Percentiles rank a stretch among this genome's conserved stretches.
These are phyloP conservation scores for Aspergillus neoniger DNA, from an alignment of 2,329 filamentous ascomycete genomes.

Conservation along the genomic window DNA sequence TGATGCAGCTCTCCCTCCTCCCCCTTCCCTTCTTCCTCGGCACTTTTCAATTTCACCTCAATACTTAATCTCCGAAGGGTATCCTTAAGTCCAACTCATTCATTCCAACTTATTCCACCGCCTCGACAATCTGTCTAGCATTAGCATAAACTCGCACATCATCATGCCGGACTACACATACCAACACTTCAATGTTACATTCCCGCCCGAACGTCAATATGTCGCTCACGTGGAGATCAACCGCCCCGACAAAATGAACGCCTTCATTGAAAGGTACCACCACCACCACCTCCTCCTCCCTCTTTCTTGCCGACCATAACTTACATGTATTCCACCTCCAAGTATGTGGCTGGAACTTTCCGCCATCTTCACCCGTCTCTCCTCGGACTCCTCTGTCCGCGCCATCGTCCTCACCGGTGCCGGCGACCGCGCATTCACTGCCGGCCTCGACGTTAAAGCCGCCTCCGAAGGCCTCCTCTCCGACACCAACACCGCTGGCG, in stretches of 20 bases:
- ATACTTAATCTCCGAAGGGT: too few species aligned
- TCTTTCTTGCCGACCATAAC: background rate
- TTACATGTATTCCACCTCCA: conserved; percentile 1
- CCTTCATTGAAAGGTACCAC: conserved; percentile 68
- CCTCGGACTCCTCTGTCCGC: conserved; percentile 70
- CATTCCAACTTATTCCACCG: background rate
- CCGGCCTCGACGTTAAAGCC: conserved; percentile 79
- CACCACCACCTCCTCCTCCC: too few species aligned
- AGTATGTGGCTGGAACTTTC: conserved; percentile 85
- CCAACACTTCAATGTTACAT: conserved; percentile 71
- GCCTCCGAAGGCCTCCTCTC: conserved; percentile 58
- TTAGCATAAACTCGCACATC: background rate
- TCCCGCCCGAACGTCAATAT: conserved; percentile 60
- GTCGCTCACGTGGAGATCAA: conserved; percentile 94
- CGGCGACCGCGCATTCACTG: conserved; percentile 80
- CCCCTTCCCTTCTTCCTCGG: too few species aligned
- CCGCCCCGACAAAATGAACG: conserved; percentile 81
- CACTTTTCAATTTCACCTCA: too few species aligned
- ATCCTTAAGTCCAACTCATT: background rate
- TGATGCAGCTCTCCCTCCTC: too few species aligned
- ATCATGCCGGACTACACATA: conserved; percentile 30
- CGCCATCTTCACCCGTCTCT: conserved; percentile 70
- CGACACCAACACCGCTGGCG: conserved; percentile 39
- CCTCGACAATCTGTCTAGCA: background rate
- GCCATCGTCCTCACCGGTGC: conserved; percentile 77